Conservation (phyloP, 1,139 yeast species). For the Scheffersomyces illinoinensis region DNA sequence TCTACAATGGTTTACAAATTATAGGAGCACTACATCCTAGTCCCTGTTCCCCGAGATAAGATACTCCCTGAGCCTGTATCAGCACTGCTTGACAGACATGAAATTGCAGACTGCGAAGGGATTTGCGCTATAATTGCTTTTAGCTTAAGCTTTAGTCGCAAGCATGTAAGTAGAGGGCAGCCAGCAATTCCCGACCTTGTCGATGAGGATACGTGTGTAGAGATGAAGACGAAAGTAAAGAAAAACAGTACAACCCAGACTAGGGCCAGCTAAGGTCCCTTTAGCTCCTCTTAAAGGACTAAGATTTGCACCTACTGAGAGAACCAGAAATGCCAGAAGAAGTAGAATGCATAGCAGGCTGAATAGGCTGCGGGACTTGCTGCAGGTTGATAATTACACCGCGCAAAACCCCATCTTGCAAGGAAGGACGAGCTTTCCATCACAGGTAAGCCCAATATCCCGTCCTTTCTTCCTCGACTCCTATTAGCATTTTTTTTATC, state of each 20-base stretch:
- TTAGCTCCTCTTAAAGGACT: background rate
- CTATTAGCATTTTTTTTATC: background rate
- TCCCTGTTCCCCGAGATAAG: too few relatives aligned
- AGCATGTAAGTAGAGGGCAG: background rate
- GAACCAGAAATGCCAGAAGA: background rate
- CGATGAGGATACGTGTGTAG: background rate
- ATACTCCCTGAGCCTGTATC: too few relatives aligned
- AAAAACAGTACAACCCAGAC: background rate
- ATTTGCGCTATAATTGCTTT: too few relatives aligned
- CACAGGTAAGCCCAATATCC: background rate
- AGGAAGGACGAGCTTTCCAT: background rate
- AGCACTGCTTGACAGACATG: too few relatives aligned
- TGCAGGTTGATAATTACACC: background rate
- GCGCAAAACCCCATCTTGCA: background rate
- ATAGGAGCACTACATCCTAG: too few relatives aligned
- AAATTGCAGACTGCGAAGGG: too few relatives aligned
- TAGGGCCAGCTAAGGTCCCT: background rate
- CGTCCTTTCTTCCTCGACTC: background rate
- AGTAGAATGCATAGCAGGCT: background rate
- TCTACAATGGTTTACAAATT: too few relatives aligned
- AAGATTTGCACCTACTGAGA: background rate
- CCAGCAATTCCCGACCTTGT: background rate
- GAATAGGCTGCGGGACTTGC: background rate
- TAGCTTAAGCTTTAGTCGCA: background rate
- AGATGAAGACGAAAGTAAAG: background rate